These are phyloP conservation scores for Aspergillus thermomutatus DNA, from an alignment of 2,329 filamentous ascomycete genomes.

Conservation along the genomic window DNA sequence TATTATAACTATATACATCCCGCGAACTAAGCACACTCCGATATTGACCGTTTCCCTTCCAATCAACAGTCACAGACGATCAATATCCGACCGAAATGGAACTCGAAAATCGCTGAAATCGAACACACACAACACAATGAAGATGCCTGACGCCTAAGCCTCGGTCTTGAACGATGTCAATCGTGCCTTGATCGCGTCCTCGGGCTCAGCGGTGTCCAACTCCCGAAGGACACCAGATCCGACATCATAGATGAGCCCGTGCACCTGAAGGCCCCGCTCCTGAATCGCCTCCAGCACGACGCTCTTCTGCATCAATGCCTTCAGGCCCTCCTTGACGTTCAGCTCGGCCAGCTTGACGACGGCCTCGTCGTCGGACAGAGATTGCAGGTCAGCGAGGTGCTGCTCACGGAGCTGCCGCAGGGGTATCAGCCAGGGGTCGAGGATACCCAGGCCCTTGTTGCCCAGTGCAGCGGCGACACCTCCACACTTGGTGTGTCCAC, in stretches of 20 bases:
- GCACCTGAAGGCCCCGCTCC: conserved; percentile 68
- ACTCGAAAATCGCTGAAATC: not conserved
- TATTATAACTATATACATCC: not conserved
- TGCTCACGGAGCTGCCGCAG: conserved; percentile 53
- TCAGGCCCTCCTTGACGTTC: conserved; percentile 69
- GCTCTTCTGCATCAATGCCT: conserved; percentile 65
- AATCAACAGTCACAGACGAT: not conserved
- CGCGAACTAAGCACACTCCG: not conserved
- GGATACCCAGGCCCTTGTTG: conserved; percentile 55
- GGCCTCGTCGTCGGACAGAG: conserved; percentile 47
- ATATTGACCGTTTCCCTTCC: not conserved
- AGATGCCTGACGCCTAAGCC: conserved; percentile 2
- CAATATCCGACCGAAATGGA: not conserved
- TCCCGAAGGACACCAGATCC: conserved; percentile 53
- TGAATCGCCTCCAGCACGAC: conserved; percentile 67
- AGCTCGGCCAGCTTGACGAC: conserved; percentile 67
- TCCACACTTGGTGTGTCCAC: conserved; percentile 60
- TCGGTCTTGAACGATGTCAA: conserved; percentile 40
- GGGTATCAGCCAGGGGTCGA: conserved; percentile 62
- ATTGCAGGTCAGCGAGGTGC: conserved; percentile 50
- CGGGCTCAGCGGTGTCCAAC: conserved; percentile 45
- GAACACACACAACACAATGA: not conserved
- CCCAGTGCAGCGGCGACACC: conserved; percentile 55
- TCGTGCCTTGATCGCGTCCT: conserved; percentile 37
- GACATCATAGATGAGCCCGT: conserved; percentile 74